A percentile compares a stretch with the other conserved stretches of the same genome.
Evolutionary conservation across 2,329 filamentous ascomycete species (phyloP).

Genomic region (Colletotrichum musicola): DNA sequence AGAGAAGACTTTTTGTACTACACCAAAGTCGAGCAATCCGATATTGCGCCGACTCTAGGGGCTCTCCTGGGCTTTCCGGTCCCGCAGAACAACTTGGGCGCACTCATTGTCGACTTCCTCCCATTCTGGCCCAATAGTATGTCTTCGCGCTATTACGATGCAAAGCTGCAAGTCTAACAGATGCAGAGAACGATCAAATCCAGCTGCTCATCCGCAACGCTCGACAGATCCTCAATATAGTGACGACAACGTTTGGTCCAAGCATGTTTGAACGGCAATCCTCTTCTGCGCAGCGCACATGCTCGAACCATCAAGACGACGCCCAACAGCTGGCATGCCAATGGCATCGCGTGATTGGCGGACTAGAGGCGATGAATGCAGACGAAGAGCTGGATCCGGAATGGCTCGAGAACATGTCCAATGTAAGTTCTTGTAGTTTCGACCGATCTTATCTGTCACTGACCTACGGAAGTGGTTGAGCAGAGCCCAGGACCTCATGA

Average conservation of each 20-base stretch:
- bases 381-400: conserved; percentile 48
- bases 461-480: conserved; percentile 69
- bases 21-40: conserved; percentile 88
- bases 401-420: conserved; percentile 59
- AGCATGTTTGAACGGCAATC: conserved; percentile 55
- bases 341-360: conserved; percentile 65
- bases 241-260: conserved; percentile 77
- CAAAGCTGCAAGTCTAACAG: background rate
- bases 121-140: conserved; percentile 79
- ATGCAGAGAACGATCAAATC: conserved; percentile 65
- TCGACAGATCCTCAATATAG: conserved; percentile 81
- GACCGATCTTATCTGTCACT: background rate
- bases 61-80: conserved; percentile 89
- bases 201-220: conserved; percentile 83
- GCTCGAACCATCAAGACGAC: conserved; percentile 55
- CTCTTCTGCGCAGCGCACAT: conserved; percentile 41
- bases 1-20: conserved; percentile 86
- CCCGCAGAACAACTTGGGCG: conserved; percentile 89
- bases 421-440: conserved; percentile 47
- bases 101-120: conserved; percentile 84
- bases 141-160: conserved; percentile 34
- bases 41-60: conserved; percentile 90
- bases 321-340: conserved; percentile 75
- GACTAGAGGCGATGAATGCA: conserved; percentile 34
- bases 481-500: conserved; percentile 83